phyloP scores from a whole-genome alignment of 257 asterid species.

The Vinca minor region DNA sequence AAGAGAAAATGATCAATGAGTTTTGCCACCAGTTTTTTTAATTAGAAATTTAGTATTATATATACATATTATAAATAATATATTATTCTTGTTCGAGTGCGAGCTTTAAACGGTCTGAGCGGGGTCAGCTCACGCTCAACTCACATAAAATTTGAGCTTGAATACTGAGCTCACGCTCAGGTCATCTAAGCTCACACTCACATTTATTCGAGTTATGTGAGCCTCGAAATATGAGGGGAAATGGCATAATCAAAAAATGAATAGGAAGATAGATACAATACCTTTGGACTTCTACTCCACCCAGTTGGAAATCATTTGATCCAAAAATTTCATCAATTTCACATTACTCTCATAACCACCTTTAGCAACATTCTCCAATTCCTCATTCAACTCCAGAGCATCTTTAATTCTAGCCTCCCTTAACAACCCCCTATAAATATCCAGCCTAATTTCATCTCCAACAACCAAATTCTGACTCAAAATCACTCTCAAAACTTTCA shows the following conservation, averaged over 20 bases:
- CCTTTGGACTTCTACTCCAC: slow-evolving; percentile 22
- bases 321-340: slow-evolving; percentile 32
- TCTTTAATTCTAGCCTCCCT: slow-evolving; percentile 61
- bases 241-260: neutral
- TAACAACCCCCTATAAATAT: slow-evolving; percentile 38
- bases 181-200: neutral
- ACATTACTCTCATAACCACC: slow-evolving; percentile 21
- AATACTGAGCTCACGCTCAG: no score
- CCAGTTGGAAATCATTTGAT: slow-evolving; percentile 40
- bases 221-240: neutral
- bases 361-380: slow-evolving; percentile 18
- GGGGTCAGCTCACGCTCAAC: no score
- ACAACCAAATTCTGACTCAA: slow-evolving; percentile 28
- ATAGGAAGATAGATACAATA: neutral
- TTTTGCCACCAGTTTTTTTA: no score
- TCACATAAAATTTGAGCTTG: no score
- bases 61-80: no score
- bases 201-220: neutral
- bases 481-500: slow-evolving; percentile 45
- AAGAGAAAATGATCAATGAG: no score
- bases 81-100: no score
- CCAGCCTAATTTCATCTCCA: slow-evolving; percentile 24
- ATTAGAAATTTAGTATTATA: no score
- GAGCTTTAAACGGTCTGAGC: no score
- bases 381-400: slow-evolving; percentile 36